These are phyloP conservation scores for Cyphellophora europaea DNA, from an alignment of 2,329 filamentous ascomycete species.

Conservation along the genomic window DNA sequence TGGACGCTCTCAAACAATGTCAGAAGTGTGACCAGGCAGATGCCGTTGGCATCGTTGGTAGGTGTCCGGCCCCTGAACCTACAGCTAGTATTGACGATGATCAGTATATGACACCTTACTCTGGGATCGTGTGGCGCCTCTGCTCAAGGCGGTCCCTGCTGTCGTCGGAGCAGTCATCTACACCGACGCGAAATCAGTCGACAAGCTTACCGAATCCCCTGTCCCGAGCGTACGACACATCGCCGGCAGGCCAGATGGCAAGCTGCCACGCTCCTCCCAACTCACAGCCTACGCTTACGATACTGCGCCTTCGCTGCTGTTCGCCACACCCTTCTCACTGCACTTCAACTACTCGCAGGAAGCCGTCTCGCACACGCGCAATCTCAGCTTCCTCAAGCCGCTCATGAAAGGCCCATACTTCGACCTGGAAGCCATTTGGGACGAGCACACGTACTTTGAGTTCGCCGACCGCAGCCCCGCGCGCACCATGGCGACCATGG, in stretches of 20 bases:
- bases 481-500: slow-evolving; percentile 74
- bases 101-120: slow-evolving; percentile 14
- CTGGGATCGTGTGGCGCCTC: slow-evolving; percentile 5
- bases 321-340: slow-evolving; percentile 41
- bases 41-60: slow-evolving; percentile 24
- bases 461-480: slow-evolving; percentile 60
- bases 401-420: slow-evolving; percentile 56
- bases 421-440: slow-evolving; percentile 69
- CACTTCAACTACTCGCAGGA: slow-evolving; percentile 47
- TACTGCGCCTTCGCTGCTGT: slow-evolving; percentile 33
- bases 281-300: slow-evolving; percentile 31
- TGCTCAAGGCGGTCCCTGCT: slow-evolving; percentile 15
- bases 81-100: slow-evolving; percentile 4
- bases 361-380: slow-evolving; percentile 57
- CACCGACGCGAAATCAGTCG: slow-evolving; percentile 2
- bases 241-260: slow-evolving; percentile 14
- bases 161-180: slow-evolving; percentile 27
- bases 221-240: slow-evolving; percentile 23
- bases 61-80: slow-evolving; percentile 6
- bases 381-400: slow-evolving; percentile 55
- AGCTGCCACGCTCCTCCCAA: slow-evolving; percentile 13
- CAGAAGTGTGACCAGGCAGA: slow-evolving; percentile 20
- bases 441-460: slow-evolving; percentile 65
- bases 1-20: slow-evolving; percentile 16
- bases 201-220: slow-evolving; percentile 10